Evolutionary conservation across 176 grass and related monocot genomes (phyloP).

Genomic region (Aegilops umbellulata): DNA sequence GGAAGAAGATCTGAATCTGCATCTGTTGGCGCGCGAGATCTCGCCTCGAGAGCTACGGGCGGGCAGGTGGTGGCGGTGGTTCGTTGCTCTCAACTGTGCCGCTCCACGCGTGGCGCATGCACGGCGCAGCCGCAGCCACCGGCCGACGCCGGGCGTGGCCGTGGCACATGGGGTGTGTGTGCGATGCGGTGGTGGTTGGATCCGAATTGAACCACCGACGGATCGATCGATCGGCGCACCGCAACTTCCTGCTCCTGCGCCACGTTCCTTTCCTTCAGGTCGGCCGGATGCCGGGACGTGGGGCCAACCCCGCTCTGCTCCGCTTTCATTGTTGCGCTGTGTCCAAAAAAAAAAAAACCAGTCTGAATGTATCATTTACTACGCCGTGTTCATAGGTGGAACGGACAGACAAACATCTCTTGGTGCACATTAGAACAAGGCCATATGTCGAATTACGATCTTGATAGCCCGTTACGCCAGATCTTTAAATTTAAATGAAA

Average conservation of each 20-base stretch:
- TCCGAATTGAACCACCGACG: not conserved
- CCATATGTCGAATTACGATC: too few relatives aligned
- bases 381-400: not conserved
- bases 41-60: not conserved
- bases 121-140: not conserved
- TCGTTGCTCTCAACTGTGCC: not conserved
- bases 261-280: not conserved
- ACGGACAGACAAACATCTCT: too few relatives aligned
- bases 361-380: not conserved
- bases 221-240: not conserved
- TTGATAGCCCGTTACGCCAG: too few relatives aligned
- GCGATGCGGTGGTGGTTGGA: not conserved
- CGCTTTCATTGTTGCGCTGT: not conserved
- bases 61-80: too few relatives aligned
- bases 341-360: not conserved
- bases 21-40: slow-evolving; percentile 1
- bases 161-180: not conserved
- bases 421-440: too few relatives aligned
- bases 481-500: too few relatives aligned
- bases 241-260: not conserved
- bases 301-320: too few relatives aligned
- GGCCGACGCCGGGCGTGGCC: not conserved
- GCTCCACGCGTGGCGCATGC: not conserved
- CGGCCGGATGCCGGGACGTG: not conserved
- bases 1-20: not conserved